Base-by-base conservation (phyloP, 345 rosid species). In the Excoecaria cochinchinensis region DNA sequence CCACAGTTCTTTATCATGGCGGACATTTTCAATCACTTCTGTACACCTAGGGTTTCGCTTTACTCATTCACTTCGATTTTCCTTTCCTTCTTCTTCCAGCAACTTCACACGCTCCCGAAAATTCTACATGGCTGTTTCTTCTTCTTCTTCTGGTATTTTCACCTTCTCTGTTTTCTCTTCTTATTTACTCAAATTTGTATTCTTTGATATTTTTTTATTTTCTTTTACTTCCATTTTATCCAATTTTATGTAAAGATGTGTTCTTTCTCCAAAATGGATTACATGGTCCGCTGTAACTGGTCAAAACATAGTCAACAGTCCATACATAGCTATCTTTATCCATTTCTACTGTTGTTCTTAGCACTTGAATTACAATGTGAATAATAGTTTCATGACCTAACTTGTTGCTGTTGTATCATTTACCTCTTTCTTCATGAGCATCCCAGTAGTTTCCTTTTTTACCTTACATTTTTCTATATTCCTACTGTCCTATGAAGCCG, bases 51-150 rank as follows among this genome's bases (percentile, higher is more conserved):
- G 83, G 72, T 83, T 86, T 66, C 84, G 69, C 38, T 85, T 78
- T 22, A 82, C 40, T 75, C 73, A 79, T 38, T 50, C 77, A 74
- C 77, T 56, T 78, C 88, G 82, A 46, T 73, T 83, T 67, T 69
- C 81, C 56, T 69, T 72, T 74, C 71, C 83, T 75, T 71, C 85
- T 66, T 79, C 77, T 13, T 77, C n/a, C 64, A 71, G 72, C 60
- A 76, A 55, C 67, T 16, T 31, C 67, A 55, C 80, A 78, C 61
- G 58, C 59, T 76, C 59, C 46, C 25, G 46, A 52, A 84, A 70
- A 74, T 69, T 87, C 67, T 31, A 69, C 13, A 68, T 85, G 1
- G 73, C 88, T 83, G 87, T 91, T n/a, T n/a, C n/a, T n/a, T n/a
- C n/a, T n/a, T n/a, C n/a, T 69, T 82, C 91, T 60, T 75, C 85